Evolutionary conservation across 768 basidiomycete species (phyloP).

Genomic region (Auriscalpium orientale): DNA sequence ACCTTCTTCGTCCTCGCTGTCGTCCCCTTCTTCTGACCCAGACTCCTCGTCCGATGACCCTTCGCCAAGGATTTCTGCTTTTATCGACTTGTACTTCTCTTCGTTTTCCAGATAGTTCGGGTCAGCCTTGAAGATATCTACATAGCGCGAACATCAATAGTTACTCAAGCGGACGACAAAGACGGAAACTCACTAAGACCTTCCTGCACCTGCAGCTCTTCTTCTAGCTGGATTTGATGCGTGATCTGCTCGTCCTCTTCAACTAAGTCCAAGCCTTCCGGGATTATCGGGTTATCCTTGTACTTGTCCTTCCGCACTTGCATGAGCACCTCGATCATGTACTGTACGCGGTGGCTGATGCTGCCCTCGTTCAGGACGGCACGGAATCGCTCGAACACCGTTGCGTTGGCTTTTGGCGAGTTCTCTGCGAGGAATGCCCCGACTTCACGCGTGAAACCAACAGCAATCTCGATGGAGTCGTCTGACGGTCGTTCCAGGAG

Average conservation of each 20-base stretch:
- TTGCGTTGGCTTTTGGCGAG: constrained; percentile 91
- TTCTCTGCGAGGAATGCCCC: constrained; percentile 92
- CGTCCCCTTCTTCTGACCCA: constrained; percentile 53
- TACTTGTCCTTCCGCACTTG: constrained; percentile 98
- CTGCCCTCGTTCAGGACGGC: constrained; percentile 91
- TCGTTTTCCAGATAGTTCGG: constrained; percentile 85
- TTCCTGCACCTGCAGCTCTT: constrained; percentile 90
- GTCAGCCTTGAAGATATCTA: constrained; percentile 95
- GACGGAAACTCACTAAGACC: constrained; percentile 66
- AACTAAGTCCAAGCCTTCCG: constrained; percentile 92
- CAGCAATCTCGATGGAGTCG: constrained; percentile 97
- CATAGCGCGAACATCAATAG: constrained; percentile 5
- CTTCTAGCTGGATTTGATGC: constrained; percentile 86
- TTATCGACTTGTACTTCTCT: constrained; percentile 88
- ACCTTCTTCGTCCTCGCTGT: constrained; percentile 49
- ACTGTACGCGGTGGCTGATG: constrained; percentile 95
- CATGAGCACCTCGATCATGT: constrained; percentile 99
- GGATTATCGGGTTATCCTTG: constrained; percentile 94
- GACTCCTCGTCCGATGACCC: constrained; percentile 58
- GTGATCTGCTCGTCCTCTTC: constrained; percentile 98
- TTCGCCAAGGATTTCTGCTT: constrained; percentile 88
- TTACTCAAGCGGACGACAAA: not conserved
- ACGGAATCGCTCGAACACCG: constrained; percentile 93
- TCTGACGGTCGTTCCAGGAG: constrained; percentile 93
- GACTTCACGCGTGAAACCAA: constrained; percentile 95